Percentiles rank a stretch among this genome's conserved stretches.
These are phyloP conservation scores for Magnaporthales sp. DNA, from an alignment of 2,329 filamentous ascomycete species.

Conservation along the genomic window DNA sequence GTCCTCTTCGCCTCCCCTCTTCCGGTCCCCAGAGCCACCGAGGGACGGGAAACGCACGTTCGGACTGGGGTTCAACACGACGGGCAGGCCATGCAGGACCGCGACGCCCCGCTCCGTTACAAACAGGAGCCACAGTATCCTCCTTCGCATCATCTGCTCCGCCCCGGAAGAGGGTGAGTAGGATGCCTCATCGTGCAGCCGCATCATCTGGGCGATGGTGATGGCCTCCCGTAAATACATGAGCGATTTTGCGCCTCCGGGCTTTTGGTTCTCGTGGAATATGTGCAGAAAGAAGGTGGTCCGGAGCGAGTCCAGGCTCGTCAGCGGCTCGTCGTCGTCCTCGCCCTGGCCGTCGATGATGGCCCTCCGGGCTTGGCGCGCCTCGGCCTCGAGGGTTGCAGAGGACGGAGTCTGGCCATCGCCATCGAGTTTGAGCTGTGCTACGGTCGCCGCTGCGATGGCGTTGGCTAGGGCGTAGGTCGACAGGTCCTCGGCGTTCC, in stretches of 20 bases:
- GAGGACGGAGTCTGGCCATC: conserved; percentile 21
- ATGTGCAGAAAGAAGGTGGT: conserved; percentile 43
- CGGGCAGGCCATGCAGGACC: conserved; percentile 39
- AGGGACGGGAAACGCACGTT: conserved; percentile 27
- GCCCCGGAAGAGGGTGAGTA: conserved; percentile 20
- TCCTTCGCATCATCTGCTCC: conserved; percentile 35
- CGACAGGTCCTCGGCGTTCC: conserved; percentile 22
- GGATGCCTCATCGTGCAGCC: conserved; percentile 33
- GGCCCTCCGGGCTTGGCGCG: conserved; percentile 19
- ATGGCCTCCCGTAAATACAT: conserved; percentile 41
- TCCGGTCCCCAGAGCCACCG: conserved; percentile 6
- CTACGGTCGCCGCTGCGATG: conserved; percentile 37
- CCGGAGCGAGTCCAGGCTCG: conserved; percentile 31
- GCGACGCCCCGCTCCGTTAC: conserved; percentile 41
- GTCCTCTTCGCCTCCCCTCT: conserved; percentile 10
- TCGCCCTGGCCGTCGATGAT: conserved; percentile 8
- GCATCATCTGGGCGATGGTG: conserved; percentile 40
- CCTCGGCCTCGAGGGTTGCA: conserved; percentile 25
- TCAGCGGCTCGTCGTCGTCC: conserved; percentile 14
- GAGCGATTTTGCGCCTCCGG: conserved; percentile 36
- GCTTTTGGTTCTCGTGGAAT: conserved; percentile 38
- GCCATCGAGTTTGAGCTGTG: conserved; percentile 34
- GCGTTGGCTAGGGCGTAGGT: conserved; percentile 33
- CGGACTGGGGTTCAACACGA: conserved; percentile 26
- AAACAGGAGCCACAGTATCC: conserved; percentile 38